Evolutionary conservation across 768 basidiomycete genomes (phyloP), one percentile per base, ranked within the genome.

Genomic region (Kwoniella mangroviensis): DNA sequence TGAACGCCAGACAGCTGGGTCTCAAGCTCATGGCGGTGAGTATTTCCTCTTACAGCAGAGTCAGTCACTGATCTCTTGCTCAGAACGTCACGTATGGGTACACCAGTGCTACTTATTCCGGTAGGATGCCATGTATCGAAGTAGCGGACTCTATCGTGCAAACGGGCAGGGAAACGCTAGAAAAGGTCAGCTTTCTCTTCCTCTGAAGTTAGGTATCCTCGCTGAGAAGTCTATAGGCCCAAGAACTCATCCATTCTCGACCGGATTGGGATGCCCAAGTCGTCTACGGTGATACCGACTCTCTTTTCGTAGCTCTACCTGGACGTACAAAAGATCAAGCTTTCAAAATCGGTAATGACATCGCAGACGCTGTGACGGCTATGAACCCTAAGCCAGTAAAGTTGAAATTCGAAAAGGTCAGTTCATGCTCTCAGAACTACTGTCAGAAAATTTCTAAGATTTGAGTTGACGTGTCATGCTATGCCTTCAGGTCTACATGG

Each of bases 141-240:
- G 93, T 99, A 51, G 97, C 97, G 0, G 97, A 99, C 77, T 93
- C 93, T 67, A 98, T 98, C 75, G 96, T 99, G 0, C 94, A 98
- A 84, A 95, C 89, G 53, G 96, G 97, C 5, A 87, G 97, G 51
- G 95, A 98, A 84, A 98, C 93, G 0, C 85, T 98, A 22, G 96
- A 98, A 83, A 93, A 94, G 88, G 95, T 91, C 49, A 10, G 84
- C 52, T n/a, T n/a, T n/a, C n/a, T n/a, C n/a, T n/a, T n/a, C n/a
- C n/a, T n/a, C n/a, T n/a, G n/a, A n/a, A n/a, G n/a, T n/a, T n/a
- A n/a, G n/a, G n/a, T n/a, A n/a, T n/a, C n/a, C n/a, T n/a, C n/a
- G n/a, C 26, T 26, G 26, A 26, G 2, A 26, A 26, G 4, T 34
- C 9, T 7, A 4, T 71, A 97, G 94, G 94, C 97, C 0, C 92